Conservation (phyloP, 2,329 filamentous ascomycete species). For the Sporothrix schenckii region DNA sequence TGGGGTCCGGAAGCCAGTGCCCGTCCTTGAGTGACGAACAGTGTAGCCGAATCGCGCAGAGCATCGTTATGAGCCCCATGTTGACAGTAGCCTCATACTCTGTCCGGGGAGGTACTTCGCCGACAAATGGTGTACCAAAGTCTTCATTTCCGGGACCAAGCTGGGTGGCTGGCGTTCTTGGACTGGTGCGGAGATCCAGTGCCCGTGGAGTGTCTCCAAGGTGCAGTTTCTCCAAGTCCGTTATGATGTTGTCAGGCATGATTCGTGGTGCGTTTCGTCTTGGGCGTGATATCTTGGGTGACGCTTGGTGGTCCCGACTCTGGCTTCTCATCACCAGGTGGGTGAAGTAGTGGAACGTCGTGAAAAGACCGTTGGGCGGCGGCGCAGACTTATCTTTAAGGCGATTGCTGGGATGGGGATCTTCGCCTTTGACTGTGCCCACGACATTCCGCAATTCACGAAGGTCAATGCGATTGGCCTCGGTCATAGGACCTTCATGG, state of each 20-base stretch:
- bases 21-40: neutral
- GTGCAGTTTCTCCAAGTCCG: no score
- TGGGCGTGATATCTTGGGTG: no score
- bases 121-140: neutral
- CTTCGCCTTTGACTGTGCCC: no score
- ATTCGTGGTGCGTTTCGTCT: no score
- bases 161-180: neutral
- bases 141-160: neutral
- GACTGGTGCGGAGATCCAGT: neutral
- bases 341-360: neutral
- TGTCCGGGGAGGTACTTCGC: neutral
- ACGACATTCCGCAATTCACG: no score
- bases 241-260: no score
- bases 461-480: no score
- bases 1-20: neutral
- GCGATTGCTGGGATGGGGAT: no score
- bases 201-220: no score
- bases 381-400: no score
- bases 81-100: neutral
- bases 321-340: neutral
- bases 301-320: no score
- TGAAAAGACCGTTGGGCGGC: neutral
- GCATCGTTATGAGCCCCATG: neutral
- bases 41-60: neutral
- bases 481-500: no score